A percentile compares a stretch with the other conserved stretches of the same genome.
Conservation (phyloP, 2,329 filamentous ascomycete genomes). For the Phyllosticta paracitricarpa region DNA sequence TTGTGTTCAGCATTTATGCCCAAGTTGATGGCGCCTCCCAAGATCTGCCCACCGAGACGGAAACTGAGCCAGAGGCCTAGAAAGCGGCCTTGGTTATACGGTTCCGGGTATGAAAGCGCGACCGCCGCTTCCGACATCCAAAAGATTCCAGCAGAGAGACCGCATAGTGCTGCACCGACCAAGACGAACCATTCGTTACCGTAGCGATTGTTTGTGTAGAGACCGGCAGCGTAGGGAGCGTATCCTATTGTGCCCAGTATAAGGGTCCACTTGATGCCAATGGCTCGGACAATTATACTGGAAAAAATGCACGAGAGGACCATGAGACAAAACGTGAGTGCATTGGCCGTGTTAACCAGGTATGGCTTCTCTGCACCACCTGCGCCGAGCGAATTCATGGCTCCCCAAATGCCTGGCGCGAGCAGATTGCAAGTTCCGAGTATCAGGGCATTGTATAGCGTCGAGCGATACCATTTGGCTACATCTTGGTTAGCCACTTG, state of each 20-base stretch:
- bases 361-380: conserved; percentile 56
- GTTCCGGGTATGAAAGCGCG: conserved; percentile 61
- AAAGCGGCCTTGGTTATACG: conserved; percentile 33
- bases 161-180: conserved; percentile 58
- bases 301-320: conserved; percentile 59
- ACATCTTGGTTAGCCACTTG: background rate
- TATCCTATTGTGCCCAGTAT: conserved; percentile 67
- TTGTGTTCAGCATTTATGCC: conserved; percentile 51
- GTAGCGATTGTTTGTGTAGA: conserved; percentile 64
- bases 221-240: conserved; percentile 58
- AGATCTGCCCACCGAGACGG: conserved; percentile 53
- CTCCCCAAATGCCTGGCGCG: conserved; percentile 62
- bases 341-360: conserved; percentile 61
- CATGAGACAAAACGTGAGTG: conserved; percentile 64
- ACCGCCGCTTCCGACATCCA: conserved; percentile 70
- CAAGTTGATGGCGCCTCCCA: conserved; percentile 63
- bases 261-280: conserved; percentile 61
- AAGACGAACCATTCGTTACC: conserved; percentile 60
- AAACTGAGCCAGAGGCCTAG: conserved; percentile 60
- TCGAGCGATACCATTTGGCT: conserved; percentile 62
- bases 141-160: conserved; percentile 61
- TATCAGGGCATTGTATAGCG: conserved; percentile 62
- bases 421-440: conserved; percentile 62
- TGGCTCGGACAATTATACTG: conserved; percentile 52
- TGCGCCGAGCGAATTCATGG: conserved; percentile 62